Base-by-base conservation (phyloP, 192 early-diverging fungal genomes). In the Dissophora ornata region DNA sequence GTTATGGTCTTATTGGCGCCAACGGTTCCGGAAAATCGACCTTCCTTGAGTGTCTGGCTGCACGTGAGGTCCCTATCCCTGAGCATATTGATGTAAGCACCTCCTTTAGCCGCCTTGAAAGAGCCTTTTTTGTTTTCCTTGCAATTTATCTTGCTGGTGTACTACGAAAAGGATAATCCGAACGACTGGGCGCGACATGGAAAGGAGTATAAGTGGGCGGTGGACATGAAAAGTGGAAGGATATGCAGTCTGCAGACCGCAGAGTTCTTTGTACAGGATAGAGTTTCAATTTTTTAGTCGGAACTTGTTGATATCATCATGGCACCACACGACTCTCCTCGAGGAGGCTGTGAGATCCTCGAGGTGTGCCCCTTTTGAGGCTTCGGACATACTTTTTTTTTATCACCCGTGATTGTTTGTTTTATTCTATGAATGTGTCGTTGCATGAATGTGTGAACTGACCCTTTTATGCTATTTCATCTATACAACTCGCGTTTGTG, bases 11-110 rank as follows among this genome's bases (percentile, higher is more conserved):
- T 48, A 87, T 99, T 48, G 97, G 96, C 33, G 88, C 92, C 50
- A 98, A 99, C 83, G 98, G 98, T 25, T 92, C 90, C 55, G 98
- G 98, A 34, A 96, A 98, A 80, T 95, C 94, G 15, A 98, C 98
- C 30, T 97, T 99, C 80, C 84, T 99, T 51, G 87, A 92, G 62
- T 94, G 93, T 50, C 87, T 99, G 75, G 94, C 95, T 33, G 91
- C 90, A 46, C 89, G 96, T 75, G 98, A 99, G 62, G 93, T 94
- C 52, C 92, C 93, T 44, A 95, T 99, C 78, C 98, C 98, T n/a
- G 91, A 92, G 7, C 95, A 97, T 61, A 98, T 99, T 79, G 97
- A 98, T 90, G 86, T 88, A 86, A 81, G 84, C 9, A 2, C 13
- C 25, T 9, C n/a, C 11, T 12, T 38, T 38, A 12, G 36, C 7